Conservation (phyloP, 768 basidiomycete species). For the Rhizopogon vinicolor region DNA sequence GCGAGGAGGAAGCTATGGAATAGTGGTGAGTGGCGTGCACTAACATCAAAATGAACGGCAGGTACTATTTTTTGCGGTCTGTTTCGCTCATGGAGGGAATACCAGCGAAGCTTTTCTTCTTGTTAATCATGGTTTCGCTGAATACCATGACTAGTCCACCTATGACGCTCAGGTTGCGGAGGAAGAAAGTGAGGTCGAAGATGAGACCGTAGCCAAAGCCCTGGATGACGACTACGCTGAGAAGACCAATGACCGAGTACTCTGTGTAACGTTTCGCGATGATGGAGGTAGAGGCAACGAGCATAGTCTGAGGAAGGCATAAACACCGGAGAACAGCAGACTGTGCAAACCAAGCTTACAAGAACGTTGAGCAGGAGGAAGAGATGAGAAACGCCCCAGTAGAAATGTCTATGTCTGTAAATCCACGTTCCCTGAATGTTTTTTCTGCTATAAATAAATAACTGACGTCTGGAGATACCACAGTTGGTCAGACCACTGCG, state of each 20-base stretch:
- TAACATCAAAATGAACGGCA: constrained; percentile 5
- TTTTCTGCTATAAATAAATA: neutral
- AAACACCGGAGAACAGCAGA: neutral
- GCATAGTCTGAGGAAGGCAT: constrained; percentile 66
- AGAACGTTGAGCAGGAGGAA: constrained; percentile 91
- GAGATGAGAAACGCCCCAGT: constrained; percentile 90
- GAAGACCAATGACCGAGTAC: constrained; percentile 84
- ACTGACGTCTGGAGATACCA: constrained; percentile 96
- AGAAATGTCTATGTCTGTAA: constrained; percentile 87
- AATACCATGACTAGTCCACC: constrained; percentile 99
- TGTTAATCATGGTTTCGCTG: constrained; percentile 87
- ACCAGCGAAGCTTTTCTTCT: constrained; percentile 87
- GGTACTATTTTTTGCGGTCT: constrained; percentile 97
- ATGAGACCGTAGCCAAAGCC: constrained; percentile 99
- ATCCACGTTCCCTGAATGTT: neutral
- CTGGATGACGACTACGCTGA: constrained; percentile 89
- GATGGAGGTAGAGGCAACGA: constrained; percentile 76
- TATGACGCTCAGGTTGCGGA: constrained; percentile 96
- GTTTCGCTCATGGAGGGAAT: constrained; percentile 88
- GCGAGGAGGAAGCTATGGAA: constrained; percentile 85
- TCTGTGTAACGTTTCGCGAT: constrained; percentile 87
- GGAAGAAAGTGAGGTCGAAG: constrained; percentile 99
- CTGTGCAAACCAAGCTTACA: constrained; percentile 46
- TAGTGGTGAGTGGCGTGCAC: neutral
- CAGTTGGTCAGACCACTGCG: constrained; percentile 95